phyloP scores from a whole-genome alignment of 2,329 filamentous ascomycete genomes.

The Aspergillus sclerotialis region DNA sequence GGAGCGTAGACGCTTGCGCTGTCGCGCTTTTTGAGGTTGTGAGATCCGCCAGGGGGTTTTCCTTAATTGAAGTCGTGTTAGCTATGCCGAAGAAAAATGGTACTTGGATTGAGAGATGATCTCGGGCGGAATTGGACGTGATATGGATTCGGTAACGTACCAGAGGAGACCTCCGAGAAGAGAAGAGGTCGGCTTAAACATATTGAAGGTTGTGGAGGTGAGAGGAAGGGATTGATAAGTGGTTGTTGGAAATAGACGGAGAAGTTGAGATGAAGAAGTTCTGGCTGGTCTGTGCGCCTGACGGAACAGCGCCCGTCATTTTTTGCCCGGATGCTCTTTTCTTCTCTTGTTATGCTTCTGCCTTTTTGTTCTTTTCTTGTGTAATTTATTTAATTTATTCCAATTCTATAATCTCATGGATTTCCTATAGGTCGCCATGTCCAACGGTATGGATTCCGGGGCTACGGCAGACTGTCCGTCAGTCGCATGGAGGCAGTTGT shows the following conservation, averaged over 20 bases:
- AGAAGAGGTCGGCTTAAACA: conserved; percentile 77
- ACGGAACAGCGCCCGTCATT: neutral
- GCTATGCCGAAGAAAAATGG: too few species aligned
- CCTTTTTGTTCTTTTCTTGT: neutral
- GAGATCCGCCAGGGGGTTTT: conserved; percentile 98
- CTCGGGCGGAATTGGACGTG: neutral
- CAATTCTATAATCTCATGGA: conserved; percentile 14
- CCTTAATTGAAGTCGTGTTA: too few species aligned
- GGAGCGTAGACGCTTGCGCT: conserved; percentile 71
- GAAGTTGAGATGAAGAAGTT: conserved; percentile 12
- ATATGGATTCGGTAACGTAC: conserved; percentile 38
- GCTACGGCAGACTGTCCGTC: conserved; percentile 38
- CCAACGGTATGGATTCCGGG: conserved; percentile 31
- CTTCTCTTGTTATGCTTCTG: conserved; percentile 3
- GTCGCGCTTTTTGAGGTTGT: conserved; percentile 78
- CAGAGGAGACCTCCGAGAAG: conserved; percentile 77
- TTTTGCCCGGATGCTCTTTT: neutral
- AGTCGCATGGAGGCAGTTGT: conserved; percentile 60
- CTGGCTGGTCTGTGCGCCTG: conserved; percentile 5
- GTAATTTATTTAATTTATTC: conserved; percentile 4
- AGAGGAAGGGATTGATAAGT: neutral
- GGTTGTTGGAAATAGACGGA: conserved; percentile 5
- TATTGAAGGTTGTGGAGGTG: conserved; percentile 35
- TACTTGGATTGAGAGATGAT: neutral
- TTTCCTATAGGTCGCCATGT: conserved; percentile 14